Conservation (phyloP, 1,284 basidiomycete genomes). For the Apiotrichum brassicae region DNA sequence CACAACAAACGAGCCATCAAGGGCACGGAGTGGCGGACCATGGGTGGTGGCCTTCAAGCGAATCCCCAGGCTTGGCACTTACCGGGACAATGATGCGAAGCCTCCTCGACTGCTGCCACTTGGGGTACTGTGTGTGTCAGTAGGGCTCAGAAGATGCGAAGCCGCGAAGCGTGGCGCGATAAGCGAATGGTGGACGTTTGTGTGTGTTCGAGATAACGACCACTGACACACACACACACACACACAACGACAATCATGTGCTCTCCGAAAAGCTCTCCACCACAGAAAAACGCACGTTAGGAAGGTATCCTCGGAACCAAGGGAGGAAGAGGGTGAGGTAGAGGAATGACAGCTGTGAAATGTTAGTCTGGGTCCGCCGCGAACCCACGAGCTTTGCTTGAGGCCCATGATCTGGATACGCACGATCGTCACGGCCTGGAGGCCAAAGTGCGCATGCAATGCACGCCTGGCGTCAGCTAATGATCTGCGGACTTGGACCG, state of each 20-base stretch:
- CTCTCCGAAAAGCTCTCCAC: too few species aligned
- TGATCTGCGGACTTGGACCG: too few species aligned
- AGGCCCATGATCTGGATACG: constrained; percentile 9
- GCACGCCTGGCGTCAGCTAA: constrained; percentile 11
- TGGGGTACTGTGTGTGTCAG: constrained; percentile 34
- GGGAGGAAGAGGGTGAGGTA: constrained; percentile 46
- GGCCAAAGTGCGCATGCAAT: constrained; percentile 8
- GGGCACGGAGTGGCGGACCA: too few species aligned
- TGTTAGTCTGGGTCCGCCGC: neutral
- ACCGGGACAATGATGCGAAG: constrained; percentile 42
- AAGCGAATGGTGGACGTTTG: too few species aligned
- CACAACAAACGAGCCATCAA: too few species aligned
- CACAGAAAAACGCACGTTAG: constrained; percentile 44
- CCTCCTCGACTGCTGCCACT: constrained; percentile 44
- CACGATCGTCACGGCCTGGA: constrained; percentile 35
- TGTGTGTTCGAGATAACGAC: too few species aligned
- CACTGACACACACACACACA: too few species aligned
- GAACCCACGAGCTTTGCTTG: too few species aligned
- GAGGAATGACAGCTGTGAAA: constrained; percentile 37
- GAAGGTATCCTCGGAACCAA: constrained; percentile 43
- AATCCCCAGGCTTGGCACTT: constrained; percentile 4
- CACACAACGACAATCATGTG: too few species aligned
- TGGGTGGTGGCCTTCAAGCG: too few species aligned
- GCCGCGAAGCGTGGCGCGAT: too few species aligned
- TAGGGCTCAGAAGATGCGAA: neutral